phyloP scores from a whole-genome alignment of 805 yeast genomes.

The Starmerella roubikii region DNA sequence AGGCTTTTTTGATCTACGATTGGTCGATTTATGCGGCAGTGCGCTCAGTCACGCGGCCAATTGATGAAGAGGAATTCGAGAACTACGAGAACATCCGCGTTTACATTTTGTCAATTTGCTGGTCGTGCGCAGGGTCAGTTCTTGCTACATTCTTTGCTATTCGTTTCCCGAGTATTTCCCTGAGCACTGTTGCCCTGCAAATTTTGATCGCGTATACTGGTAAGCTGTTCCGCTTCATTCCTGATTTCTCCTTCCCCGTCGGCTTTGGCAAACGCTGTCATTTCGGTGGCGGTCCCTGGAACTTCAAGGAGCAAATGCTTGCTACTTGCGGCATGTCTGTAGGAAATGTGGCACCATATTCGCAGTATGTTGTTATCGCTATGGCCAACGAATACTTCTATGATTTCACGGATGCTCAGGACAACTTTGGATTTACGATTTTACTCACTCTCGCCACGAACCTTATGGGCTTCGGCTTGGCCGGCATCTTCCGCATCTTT shows the following conservation, averaged over 20 bases:
- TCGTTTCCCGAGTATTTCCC: constrained; percentile 40
- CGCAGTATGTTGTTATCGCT: constrained; percentile 6
- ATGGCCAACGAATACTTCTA: constrained; percentile 10
- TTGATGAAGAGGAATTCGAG: constrained; percentile 30
- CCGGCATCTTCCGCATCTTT: constrained; percentile 49
- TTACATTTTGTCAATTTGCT: constrained; percentile 36
- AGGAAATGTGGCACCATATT: constrained; percentile 15
- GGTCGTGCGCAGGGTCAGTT: constrained; percentile 38
- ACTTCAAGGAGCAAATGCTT: constrained; percentile 19
- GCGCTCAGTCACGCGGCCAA: constrained; percentile 40
- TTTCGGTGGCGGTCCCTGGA: constrained; percentile 44
- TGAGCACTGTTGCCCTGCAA: constrained; percentile 42
- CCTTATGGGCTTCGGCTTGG: constrained; percentile 53
- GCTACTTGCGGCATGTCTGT: constrained; percentile 20
- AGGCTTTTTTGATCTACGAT: constrained; percentile 32
- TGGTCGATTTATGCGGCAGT: constrained; percentile 52
- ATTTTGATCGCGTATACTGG: constrained; percentile 52
- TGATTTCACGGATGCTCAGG: constrained; percentile 23
- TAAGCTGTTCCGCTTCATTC: constrained; percentile 26
- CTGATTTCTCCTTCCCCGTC: constrained; percentile 11
- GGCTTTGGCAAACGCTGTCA: constrained; percentile 9
- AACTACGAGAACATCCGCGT: constrained; percentile 38
- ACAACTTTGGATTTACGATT: constrained; percentile 35
- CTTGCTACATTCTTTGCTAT: constrained; percentile 33
- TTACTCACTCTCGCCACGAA: constrained; percentile 43